Percentiles rank a stretch among this genome's conserved stretches.
phyloP scores from a whole-genome alignment of 2,329 filamentous ascomycete genomes.

The Ceratocystis alfenasii region DNA sequence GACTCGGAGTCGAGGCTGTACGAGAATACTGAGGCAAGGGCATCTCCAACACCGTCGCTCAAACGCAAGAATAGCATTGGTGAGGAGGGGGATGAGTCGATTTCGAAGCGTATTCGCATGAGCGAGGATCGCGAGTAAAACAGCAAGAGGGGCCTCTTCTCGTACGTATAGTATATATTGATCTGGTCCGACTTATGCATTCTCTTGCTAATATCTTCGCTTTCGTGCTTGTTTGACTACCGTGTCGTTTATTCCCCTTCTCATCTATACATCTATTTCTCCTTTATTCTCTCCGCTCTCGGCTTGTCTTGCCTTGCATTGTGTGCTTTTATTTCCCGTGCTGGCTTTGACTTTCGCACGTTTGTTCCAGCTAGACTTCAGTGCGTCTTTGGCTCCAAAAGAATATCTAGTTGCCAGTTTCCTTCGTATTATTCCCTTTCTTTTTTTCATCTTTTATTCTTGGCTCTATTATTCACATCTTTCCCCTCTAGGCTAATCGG shows the following conservation, averaged over 20 bases:
- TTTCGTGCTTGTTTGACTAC: neutral
- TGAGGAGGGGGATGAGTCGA: slow-evolving; percentile 10
- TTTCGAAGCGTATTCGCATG: slow-evolving; percentile 12
- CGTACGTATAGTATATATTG: too few relatives aligned
- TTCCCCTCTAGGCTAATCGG: neutral
- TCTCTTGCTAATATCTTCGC: neutral
- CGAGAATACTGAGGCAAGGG: slow-evolving; percentile 18
- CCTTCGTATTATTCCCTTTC: neutral
- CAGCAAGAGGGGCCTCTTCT: too few relatives aligned
- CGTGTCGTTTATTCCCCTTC: neutral
- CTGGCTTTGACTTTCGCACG: neutral
- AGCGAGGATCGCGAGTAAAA: neutral
- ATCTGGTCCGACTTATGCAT: too few relatives aligned
- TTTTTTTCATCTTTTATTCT: neutral
- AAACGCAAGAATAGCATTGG: slow-evolving; percentile 17
- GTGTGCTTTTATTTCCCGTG: neutral
- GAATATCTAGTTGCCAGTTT: neutral
- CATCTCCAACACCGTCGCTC: slow-evolving; percentile 12
- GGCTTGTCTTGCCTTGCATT: neutral
- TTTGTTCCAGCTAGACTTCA: neutral
- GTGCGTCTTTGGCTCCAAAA: neutral
- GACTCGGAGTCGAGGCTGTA: too few relatives aligned
- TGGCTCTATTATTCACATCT: neutral
- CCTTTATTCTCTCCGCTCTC: neutral
- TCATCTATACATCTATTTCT: neutral